phyloP scores from a whole-genome alignment of 805 yeast genomes.

The Saturnispora zaruensis region DNA sequence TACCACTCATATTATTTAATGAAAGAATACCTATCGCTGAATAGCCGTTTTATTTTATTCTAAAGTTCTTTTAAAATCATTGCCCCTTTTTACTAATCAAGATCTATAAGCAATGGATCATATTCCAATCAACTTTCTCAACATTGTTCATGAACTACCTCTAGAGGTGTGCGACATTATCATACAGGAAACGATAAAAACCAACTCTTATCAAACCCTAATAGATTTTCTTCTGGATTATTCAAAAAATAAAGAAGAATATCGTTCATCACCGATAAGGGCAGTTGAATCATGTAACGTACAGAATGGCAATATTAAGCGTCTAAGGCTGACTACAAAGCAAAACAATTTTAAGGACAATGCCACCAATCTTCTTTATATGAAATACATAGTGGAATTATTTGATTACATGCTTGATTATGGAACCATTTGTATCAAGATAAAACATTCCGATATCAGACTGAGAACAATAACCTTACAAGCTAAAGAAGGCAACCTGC shows the following conservation, averaged over 20 bases:
- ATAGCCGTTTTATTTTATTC: neutral
- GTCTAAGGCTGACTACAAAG: neutral
- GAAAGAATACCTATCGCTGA: neutral
- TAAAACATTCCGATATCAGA: slow-evolving; percentile 2
- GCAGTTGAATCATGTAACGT: neutral
- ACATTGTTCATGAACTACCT: neutral
- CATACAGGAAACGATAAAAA: neutral
- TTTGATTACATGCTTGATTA: slow-evolving; percentile 7
- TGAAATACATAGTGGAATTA: neutral
- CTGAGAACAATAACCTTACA: slow-evolving; percentile 6
- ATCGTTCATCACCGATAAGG: neutral
- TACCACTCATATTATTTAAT: no score
- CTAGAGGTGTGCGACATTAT: slow-evolving; percentile 2
- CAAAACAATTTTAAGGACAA: neutral
- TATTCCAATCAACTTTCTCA: neutral
- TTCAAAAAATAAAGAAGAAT: neutral
- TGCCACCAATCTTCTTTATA: neutral
- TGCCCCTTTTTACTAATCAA: neutral
- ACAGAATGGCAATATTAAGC: neutral
- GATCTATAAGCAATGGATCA: neutral
- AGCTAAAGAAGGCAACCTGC: neutral
- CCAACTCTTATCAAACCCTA: slow-evolving; percentile 1
- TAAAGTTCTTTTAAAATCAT: neutral
- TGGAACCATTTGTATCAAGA: slow-evolving; percentile 2
- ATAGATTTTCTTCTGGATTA: slow-evolving; percentile 5